Base-by-base conservation (phyloP, 208 protist genomes). In the Trichomonas vaginalis region DNA sequence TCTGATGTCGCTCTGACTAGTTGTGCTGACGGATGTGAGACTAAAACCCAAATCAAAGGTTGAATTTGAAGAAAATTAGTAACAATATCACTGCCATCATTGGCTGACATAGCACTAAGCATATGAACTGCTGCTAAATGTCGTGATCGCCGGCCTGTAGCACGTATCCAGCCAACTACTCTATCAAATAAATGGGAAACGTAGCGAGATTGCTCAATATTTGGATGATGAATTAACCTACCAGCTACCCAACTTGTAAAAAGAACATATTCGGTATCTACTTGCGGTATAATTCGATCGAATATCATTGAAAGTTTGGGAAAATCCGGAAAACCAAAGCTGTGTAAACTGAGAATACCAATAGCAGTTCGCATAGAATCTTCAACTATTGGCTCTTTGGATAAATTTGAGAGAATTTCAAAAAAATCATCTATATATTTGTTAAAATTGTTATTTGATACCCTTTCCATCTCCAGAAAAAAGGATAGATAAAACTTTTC, bases 121-220 rank as follows among this genome's bases (percentile, higher is more conserved):
- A 92, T 42, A 39, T 51, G 37, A 35, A 45, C 40, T 35, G 45
- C 45, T 39, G 86, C 86, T 27, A 51, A 23, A 9, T 23, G 86
- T 27, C 86, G 23, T 56, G 86, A 23, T 56, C 86, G 40, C 51
- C 86, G 0, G 17, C 86, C 86, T 56, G 42, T 56, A 32, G 86
- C 12, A 6, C 86, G 40, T 35, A 45, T 51, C 86, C 86, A 92
- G 35, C 45, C 27, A 1, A 92, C 39, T 37, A 46, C 35, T 51
- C 86, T 40, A 35, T 48, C 45, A 27, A 92, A 92, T 21, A 92
- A 51, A 92, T 92, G 86, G 17, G 86, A 92, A 92, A 92, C 86
- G 46, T 92, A 92, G n/a, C 86, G 86, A 40, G 86, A 92, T 51
- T 92, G 86, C 51, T 92, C 86, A 51, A n/a, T 14, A 92, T 51